phyloP scores from a whole-genome alignment of 805 yeast genomes.

The Hanseniaspora osmophila region DNA sequence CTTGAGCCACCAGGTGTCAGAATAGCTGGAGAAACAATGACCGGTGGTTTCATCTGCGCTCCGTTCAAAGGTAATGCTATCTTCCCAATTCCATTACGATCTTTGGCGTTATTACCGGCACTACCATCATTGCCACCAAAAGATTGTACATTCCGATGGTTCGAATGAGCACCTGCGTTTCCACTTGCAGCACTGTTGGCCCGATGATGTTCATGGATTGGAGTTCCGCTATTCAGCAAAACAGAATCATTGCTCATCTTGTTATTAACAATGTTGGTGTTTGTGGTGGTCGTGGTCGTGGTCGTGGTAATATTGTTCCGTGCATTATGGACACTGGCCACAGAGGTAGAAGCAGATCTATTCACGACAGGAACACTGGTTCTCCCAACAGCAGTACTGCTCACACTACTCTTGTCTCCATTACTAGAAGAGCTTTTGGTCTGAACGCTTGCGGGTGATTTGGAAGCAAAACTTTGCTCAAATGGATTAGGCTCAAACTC shows the following conservation, averaged over 20 bases:
- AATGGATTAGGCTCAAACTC: slow-evolving; percentile 76
- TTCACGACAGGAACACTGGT: no score
- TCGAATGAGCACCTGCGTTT: no score
- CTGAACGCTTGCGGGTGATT: slow-evolving; percentile 11
- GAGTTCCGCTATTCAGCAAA: no score
- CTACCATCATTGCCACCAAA: neutral
- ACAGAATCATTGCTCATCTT: no score
- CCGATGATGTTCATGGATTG: no score
- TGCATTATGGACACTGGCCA: neutral
- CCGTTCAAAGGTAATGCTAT: slow-evolving; percentile 2
- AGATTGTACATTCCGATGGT: no score
- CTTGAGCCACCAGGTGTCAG: slow-evolving; percentile 47
- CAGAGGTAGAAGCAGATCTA: no score
- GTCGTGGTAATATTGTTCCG: neutral
- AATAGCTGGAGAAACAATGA: slow-evolving; percentile 27
- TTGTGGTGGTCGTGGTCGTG: neutral
- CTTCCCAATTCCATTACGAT: slow-evolving; percentile 1
- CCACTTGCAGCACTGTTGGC: no score
- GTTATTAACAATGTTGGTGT: neutral
- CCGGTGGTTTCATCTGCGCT: slow-evolving; percentile 12
- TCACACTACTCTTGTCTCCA: slow-evolving; percentile 1
- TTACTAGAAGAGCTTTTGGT: slow-evolving; percentile 5
- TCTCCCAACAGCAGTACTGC: neutral
- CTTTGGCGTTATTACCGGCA: neutral
- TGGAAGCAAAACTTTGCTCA: slow-evolving; percentile 82